Base-by-base conservation (phyloP, 306 rosid species). In the Quercus glauca region DNA sequence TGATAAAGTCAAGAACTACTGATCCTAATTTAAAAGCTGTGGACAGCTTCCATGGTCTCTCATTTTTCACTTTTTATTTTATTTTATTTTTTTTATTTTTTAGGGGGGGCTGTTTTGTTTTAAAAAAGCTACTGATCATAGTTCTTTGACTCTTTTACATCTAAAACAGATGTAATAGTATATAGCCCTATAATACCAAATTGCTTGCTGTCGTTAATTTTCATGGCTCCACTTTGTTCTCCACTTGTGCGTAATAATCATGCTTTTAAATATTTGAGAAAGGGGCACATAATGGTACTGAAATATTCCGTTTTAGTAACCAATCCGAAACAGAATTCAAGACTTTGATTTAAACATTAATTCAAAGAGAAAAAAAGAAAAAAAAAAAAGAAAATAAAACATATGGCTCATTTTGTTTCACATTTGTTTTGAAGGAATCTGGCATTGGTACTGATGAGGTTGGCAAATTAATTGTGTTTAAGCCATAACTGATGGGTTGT, bases 401-500 rank as follows among this genome's bases (percentile, higher is more conserved):
- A 35, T 35, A 35, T 35, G 9, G 41, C 8, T 8, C 41, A 6
- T 35, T 35, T 35, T 35, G 41, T 35, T 35, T 35, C 41, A 35
- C 41, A 35, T 35, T 35, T 35, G 41, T 6, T 84, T 85, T 94
- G 60, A 94, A 91, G 87, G 97, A 94, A 82, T 94, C 91, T 73
- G 98, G 98, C 65, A 91, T 94, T 75, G 78, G 83, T 73, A 76
- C 3, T 37, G 89, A 85, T 83, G 98, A 91, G 45, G 89, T 92
- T 73, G 97, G 95, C 31, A 91, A 68, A 82, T 80, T 94, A 82
- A 86, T 94, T n/a, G 97, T 97, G 69, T 91, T 90, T 85, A 89
- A 82, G 83, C 98, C 98, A 75, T 89, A 92, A 23, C 79, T 94
- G 88, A 92, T 94, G 97, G 94, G 89, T 4, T 87, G 91, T 83